phyloP scores from a whole-genome alignment of 495 filamentous ascomycete species.

The Sordaria brevicollis region DNA sequence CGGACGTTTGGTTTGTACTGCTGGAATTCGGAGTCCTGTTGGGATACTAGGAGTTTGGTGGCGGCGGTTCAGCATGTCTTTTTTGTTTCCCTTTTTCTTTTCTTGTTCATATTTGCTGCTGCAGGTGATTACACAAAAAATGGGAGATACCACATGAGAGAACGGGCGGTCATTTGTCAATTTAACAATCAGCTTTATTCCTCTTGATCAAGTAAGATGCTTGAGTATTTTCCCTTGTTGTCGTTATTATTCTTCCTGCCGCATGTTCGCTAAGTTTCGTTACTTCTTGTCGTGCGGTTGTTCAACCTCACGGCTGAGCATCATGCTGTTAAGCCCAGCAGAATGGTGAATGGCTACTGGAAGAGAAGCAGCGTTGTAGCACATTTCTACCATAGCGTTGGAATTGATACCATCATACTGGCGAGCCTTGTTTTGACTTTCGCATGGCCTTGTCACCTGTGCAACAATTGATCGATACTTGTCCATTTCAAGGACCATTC shows the following conservation, averaged over 20 bases:
- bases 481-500: slow-evolving; percentile 52
- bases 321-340: too few relatives aligned
- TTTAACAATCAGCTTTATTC: neutral
- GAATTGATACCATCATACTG: too few relatives aligned
- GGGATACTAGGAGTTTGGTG: neutral
- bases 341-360: too few relatives aligned
- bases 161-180: neutral
- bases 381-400: too few relatives aligned
- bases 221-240: neutral
- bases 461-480: too few relatives aligned
- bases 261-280: neutral
- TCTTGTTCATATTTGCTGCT: neutral
- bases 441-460: too few relatives aligned
- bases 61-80: neutral
- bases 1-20: neutral
- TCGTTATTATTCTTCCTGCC: neutral
- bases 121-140: neutral
- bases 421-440: too few relatives aligned
- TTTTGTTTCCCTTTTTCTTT: neutral
- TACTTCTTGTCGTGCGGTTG: too few relatives aligned
- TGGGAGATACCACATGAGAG: neutral
- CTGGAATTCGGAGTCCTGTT: neutral
- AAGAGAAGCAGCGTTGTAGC: too few relatives aligned
- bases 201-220: too few relatives aligned
- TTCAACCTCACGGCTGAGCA: too few relatives aligned